Percentiles rank a stretch among this genome's conserved stretches.
Evolutionary conservation across 2,329 filamentous ascomycete genomes (phyloP).

Genomic region (Blastomyces emzantsi): DNA sequence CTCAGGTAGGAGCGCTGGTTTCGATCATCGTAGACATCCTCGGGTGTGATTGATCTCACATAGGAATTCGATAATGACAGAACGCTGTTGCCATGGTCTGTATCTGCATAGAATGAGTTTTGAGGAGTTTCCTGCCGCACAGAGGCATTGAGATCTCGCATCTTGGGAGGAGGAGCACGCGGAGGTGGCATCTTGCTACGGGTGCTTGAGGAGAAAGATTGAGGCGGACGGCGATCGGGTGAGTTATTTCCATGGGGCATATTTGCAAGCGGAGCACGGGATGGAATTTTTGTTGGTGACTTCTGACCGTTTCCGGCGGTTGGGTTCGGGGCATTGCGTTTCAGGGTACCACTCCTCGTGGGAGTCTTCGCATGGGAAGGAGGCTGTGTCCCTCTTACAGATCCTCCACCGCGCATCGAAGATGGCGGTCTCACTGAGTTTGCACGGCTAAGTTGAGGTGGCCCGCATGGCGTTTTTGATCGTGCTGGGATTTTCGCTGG

Average conservation of each 20-base stretch:
- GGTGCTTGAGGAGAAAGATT: slow-evolving; percentile 33
- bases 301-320: slow-evolving; percentile 20
- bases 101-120: slow-evolving; percentile 24
- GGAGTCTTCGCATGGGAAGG: slow-evolving; percentile 42
- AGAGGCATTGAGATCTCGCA: slow-evolving; percentile 68
- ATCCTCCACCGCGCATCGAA: slow-evolving; percentile 28
- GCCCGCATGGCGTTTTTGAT: slow-evolving; percentile 38
- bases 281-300: slow-evolving; percentile 43
- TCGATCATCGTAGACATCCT: slow-evolving; percentile 77
- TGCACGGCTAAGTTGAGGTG: slow-evolving; percentile 24
- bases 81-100: slow-evolving; percentile 46
- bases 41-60: slow-evolving; percentile 55
- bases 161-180: slow-evolving; percentile 75
- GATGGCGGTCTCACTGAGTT: slow-evolving; percentile 23
- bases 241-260: slow-evolving; percentile 58
- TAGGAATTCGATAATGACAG: slow-evolving; percentile 32
- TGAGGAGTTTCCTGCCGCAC: slow-evolving; percentile 34
- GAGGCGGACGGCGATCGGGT: slow-evolving; percentile 56
- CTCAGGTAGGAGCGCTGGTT: slow-evolving; percentile 40
- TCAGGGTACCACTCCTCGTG: slow-evolving; percentile 32
- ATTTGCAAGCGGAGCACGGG: slow-evolving; percentile 38
- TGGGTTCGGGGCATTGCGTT: slow-evolving; percentile 26
- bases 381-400: slow-evolving; percentile 33
- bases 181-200: slow-evolving; percentile 44
- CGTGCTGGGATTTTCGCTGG: slow-evolving; percentile 57